These are phyloP conservation scores for Fusarium pseudoanthophilum DNA, from an alignment of 2,329 filamentous ascomycete species.

Conservation along the genomic window DNA sequence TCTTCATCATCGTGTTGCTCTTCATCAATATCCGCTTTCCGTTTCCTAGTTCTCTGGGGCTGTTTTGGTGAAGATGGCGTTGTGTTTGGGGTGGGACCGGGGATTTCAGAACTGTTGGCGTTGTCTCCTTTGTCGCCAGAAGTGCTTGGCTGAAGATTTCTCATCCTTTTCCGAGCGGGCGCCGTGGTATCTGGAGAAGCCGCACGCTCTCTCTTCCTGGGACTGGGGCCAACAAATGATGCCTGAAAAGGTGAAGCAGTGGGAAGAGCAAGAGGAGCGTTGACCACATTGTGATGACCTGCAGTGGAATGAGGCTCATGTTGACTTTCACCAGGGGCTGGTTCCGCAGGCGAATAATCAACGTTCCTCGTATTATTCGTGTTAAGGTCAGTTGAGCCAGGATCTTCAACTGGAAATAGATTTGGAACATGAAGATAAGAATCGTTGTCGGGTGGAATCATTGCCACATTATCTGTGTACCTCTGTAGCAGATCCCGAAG, in stretches of 20 bases:
- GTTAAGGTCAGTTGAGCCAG: neutral
- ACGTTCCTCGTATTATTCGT: neutral
- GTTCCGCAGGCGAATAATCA: neutral
- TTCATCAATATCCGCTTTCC: neutral
- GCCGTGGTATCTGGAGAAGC: neutral
- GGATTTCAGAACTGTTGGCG: neutral
- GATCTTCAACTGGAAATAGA: neutral
- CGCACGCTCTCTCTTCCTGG: constrained; percentile 2
- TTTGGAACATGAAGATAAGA: neutral
- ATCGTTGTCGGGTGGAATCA: neutral
- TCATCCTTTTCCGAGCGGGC: neutral
- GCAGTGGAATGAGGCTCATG: neutral
- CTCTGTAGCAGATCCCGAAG: neutral
- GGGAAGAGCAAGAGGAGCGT: neutral
- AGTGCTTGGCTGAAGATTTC: neutral
- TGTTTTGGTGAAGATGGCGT: neutral
- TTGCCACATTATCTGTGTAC: neutral
- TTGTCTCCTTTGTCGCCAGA: neutral
- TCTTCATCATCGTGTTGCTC: neutral
- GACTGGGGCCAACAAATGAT: neutral
- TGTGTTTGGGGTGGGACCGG: neutral
- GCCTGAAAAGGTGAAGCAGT: neutral
- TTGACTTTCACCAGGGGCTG: neutral
- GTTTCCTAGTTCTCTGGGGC: neutral
- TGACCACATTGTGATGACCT: neutral